Evolutionary conservation across 495 filamentous ascomycete genomes (phyloP), one percentile per base, ranked within the genome.

Genomic region (Annulohypoxylon bovei): DNA sequence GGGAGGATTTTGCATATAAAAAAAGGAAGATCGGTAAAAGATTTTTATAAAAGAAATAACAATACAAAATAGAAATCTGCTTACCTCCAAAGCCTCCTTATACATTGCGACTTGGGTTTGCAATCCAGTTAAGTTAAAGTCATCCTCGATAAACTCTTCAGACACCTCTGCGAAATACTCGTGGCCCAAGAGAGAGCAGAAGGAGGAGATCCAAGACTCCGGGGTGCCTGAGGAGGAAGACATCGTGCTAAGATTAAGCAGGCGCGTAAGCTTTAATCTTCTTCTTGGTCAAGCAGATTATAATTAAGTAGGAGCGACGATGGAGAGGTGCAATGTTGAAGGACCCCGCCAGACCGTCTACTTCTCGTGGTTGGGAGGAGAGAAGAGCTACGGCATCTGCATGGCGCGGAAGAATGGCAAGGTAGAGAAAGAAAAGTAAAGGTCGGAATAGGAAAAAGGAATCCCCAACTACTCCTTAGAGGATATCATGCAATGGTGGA

Each of bases 71-170:
- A 58, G 22, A 39, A 32, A 4, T 12, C 25, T 33, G 54, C 75
- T 23, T 75, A 87, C 85, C 81, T 88, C 86, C 9, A 88, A 73
- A 0, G 95, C 95, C 82, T 99, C 95, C 79, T 98, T 99, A 78
- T 99, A 99, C 94, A 97, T 98, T 60, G 94, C 92, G 54, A 99
- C 95, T 81, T 98, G 94, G 33, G 88, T 91, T 81, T 97, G 93
- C 66, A 99, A 85, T 22, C 95, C 95, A 3, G 95, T 99, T 58
- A 99, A 85, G 81, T 99, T 99, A 83, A 99, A 99, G 78, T 99
- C 95, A 88, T 99, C 95, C 79, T 99, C 95, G 73, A 99, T 98
- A 77, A 99, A 99, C 66, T 99, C 95, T 81, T 99, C 95, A 20
- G 93, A 94, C 42, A 99, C 94, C 80, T 99, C 95, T 54, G 96